phyloP scores from a whole-genome alignment of 345 rosid species.

The Cardamine resedifolia region DNA sequence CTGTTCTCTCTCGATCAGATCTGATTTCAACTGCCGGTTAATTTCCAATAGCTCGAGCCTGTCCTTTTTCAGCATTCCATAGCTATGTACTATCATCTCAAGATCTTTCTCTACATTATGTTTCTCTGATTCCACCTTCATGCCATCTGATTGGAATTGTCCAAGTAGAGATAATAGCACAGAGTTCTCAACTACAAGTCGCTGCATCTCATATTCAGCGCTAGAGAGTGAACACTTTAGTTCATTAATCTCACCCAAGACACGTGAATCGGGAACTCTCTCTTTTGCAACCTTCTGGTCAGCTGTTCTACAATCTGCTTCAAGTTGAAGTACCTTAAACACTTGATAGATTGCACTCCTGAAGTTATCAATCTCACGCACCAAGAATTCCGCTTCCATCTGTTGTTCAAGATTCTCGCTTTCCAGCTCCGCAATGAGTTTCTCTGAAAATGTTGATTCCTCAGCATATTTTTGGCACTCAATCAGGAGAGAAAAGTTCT shows the following conservation, averaged over 20 bases:
- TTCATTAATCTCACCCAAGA: slow-evolving; percentile 54
- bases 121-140: slow-evolving; percentile 55
- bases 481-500: slow-evolving; percentile 60
- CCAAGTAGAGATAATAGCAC: slow-evolving; percentile 61
- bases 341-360: slow-evolving; percentile 62
- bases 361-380: slow-evolving; percentile 62
- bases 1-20: slow-evolving; percentile 45
- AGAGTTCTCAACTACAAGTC: slow-evolving; percentile 68
- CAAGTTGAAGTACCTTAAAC: slow-evolving; percentile 65
- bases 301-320: slow-evolving; percentile 37
- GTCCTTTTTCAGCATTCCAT: slow-evolving; percentile 47
- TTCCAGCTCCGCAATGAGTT: slow-evolving; percentile 68
- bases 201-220: slow-evolving; percentile 62
- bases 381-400: slow-evolving; percentile 63
- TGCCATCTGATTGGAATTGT: slow-evolving; percentile 54
- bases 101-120: slow-evolving; percentile 48
- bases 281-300: slow-evolving; percentile 42
- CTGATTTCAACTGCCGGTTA: slow-evolving; percentile 58
- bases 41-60: slow-evolving; percentile 57
- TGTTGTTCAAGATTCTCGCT: slow-evolving; percentile 80
- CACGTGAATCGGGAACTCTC: slow-evolving; percentile 49
- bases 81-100: slow-evolving; percentile 37
- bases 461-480: slow-evolving; percentile 75
- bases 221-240: slow-evolving; percentile 54
- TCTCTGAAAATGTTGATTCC: slow-evolving; percentile 68